Percentiles rank a stretch among this genome's conserved stretches.
phyloP scores from a whole-genome alignment of 805 yeast species.

The Cyberlindnera subsufficiens region DNA sequence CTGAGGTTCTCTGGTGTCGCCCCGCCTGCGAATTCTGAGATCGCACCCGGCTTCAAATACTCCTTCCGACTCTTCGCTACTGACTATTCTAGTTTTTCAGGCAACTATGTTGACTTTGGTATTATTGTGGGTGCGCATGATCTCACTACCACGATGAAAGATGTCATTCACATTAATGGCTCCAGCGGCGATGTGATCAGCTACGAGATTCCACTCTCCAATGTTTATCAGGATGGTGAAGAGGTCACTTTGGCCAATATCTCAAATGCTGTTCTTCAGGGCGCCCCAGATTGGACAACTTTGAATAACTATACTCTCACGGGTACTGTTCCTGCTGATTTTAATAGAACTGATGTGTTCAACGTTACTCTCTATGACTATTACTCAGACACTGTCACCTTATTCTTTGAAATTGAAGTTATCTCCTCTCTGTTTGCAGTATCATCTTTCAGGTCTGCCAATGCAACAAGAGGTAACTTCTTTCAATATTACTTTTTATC shows the following conservation, averaged over 20 bases:
- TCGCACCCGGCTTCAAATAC: slow-evolving; percentile 81
- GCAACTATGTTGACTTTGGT: slow-evolving; percentile 62
- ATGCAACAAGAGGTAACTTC: slow-evolving; percentile 61
- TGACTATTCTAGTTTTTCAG: slow-evolving; percentile 70
- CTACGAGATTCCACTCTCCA: slow-evolving; percentile 54
- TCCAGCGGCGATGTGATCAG: slow-evolving; percentile 53
- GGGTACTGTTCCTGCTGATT: slow-evolving; percentile 51
- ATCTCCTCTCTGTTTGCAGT: slow-evolving; percentile 52
- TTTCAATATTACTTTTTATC: slow-evolving; percentile 51
- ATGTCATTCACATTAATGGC: slow-evolving; percentile 56
- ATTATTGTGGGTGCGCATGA: slow-evolving; percentile 86
- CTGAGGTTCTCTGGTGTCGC: slow-evolving; percentile 81
- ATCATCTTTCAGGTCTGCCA: slow-evolving; percentile 44
- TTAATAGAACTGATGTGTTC: slow-evolving; percentile 34
- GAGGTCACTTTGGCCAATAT: slow-evolving; percentile 45
- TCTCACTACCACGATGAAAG: slow-evolving; percentile 59
- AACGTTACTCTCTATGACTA: slow-evolving; percentile 52
- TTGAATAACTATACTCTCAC: slow-evolving; percentile 38
- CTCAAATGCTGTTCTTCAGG: slow-evolving; percentile 39
- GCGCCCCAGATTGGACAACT: slow-evolving; percentile 58
- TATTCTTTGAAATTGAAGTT: slow-evolving; percentile 53
- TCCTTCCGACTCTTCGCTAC: slow-evolving; percentile 72
- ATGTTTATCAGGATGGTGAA: slow-evolving; percentile 59
- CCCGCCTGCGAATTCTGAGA: slow-evolving; percentile 76
- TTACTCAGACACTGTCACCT: slow-evolving; percentile 52